A percentile compares a stretch with the other conserved stretches of the same genome.
phyloP scores from a whole-genome alignment of 2,329 filamentous ascomycete species.

The Ophiostoma pallidulum region DNA sequence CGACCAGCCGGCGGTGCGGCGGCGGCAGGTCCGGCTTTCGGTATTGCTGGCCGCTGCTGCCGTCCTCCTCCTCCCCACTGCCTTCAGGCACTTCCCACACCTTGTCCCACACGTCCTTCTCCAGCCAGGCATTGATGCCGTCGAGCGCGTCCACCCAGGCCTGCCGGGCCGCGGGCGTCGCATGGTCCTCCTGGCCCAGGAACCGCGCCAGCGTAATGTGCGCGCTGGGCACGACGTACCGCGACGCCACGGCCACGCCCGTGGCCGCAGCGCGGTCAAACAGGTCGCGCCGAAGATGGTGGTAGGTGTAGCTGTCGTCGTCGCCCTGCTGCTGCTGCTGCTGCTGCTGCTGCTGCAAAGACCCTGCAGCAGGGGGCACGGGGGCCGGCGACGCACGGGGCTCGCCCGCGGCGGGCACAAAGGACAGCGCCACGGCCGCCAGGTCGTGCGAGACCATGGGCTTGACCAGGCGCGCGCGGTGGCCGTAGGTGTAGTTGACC shows the following conservation, averaged over 20 bases:
- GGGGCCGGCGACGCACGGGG: slow-evolving; percentile 30
- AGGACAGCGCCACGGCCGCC: slow-evolving; percentile 77
- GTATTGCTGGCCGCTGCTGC: background rate
- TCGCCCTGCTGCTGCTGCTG: slow-evolving; percentile 15
- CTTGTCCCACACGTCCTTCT: slow-evolving; percentile 59
- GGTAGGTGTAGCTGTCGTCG: slow-evolving; percentile 69
- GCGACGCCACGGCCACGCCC: slow-evolving; percentile 61
- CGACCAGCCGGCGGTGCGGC: slow-evolving; percentile 33
- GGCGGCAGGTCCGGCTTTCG: slow-evolving; percentile 10
- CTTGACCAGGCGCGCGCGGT: slow-evolving; percentile 68
- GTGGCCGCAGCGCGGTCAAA: slow-evolving; percentile 51
- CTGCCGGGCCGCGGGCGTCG: slow-evolving; percentile 46
- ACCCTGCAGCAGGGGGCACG: slow-evolving; percentile 29
- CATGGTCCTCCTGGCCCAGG: slow-evolving; percentile 56
- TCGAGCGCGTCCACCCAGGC: slow-evolving; percentile 64
- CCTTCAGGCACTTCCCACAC: slow-evolving; percentile 10
- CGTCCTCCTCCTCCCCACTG: too few relatives aligned
- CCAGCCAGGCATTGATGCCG: slow-evolving; percentile 65
- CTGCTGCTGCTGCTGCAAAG: too few relatives aligned
- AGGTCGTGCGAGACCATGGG: slow-evolving; percentile 78
- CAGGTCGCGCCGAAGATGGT: slow-evolving; percentile 76
- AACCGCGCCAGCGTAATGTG: slow-evolving; percentile 85
- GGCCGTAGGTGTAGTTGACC: slow-evolving; percentile 48
- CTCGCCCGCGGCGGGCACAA: slow-evolving; percentile 69
- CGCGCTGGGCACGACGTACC: slow-evolving; percentile 82